Base-by-base conservation (phyloP, 2,329 filamentous ascomycete species). In the Phialophora chinensis region DNA sequence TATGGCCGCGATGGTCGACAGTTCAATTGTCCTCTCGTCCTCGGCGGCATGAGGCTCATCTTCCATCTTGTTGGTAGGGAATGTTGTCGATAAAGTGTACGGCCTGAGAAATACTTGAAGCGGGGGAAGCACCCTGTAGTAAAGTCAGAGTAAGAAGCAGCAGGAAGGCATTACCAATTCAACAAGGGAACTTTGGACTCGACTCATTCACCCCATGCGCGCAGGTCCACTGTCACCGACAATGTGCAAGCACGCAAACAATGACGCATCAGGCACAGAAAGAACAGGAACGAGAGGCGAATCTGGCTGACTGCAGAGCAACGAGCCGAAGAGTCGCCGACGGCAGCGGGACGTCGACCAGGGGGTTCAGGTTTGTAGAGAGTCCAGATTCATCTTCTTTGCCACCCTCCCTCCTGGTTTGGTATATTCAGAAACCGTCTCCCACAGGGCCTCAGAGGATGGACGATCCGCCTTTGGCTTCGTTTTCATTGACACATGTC, bases 401-500 rank as follows among this genome's bases (percentile, higher is more conserved):
- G 1, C 38, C 38, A 8, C 17, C 38, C 38, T n/a, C 38, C 38
- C 14, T 42, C 0, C 38, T 44, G 1, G 38, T 20, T 44, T 44
- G 38, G 17, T 17, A 44, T n/a, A n/a, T 20, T 8, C 38, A n/a
- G 38, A 44, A 44, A 1, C 14, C 0, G 17, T 44, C n/a, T 7
- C 38, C 6, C 38, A n/a, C 14, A 44, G 17, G n/a, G 38, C 38
- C 38, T 44, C 38, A n/a, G 38, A 44, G 17, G 14, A 44, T 44
- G 70, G 71, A 71, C 38, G 78, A 80, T 63, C 73, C 75, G 63
- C 88, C 91, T 49, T 83, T 98, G 65, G 92, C 93, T 60, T 98
- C 94, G 27, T 86, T 99, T 68, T 97, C 94, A 60, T 82, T 99
- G 72, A 98, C 95, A 11, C 94, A 98, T 81, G 93, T 98, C 73